phyloP scores from a whole-genome alignment of 2,329 filamentous ascomycete genomes.

The Xylariaceae sp. region DNA sequence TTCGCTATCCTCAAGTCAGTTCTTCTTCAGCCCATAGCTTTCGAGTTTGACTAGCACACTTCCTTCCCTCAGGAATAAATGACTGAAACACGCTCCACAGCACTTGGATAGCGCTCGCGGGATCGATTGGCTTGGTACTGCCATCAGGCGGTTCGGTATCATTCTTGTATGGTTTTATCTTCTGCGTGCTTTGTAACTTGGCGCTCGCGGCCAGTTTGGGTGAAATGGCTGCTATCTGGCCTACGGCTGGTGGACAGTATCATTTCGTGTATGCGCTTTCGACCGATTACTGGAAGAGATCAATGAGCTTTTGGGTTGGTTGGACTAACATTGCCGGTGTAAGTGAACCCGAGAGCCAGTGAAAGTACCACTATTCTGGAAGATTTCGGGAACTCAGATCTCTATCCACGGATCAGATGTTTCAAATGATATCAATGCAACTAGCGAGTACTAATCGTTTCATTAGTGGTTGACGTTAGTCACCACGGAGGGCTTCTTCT shows the following conservation, averaged over 20 bases:
- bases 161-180: conserved; percentile 41
- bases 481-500: conserved; percentile 39
- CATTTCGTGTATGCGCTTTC: conserved; percentile 39
- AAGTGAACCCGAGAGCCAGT: no score
- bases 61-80: neutral
- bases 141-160: conserved; percentile 38
- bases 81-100: no score
- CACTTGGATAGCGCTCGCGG: conserved; percentile 37
- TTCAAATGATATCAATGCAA: no score
- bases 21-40: no score
- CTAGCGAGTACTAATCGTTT: no score
- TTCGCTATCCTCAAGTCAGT: conserved; percentile 40
- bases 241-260: conserved; percentile 43
- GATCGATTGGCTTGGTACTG: conserved; percentile 36
- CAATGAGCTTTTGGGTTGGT: conserved; percentile 38
- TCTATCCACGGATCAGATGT: no score
- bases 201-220: conserved; percentile 37
- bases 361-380: no score
- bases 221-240: conserved; percentile 40
- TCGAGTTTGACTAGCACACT: no score
- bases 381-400: no score
- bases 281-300: conserved; percentile 33
- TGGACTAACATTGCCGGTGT: conserved; percentile 42
- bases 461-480: conserved; percentile 43
- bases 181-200: conserved; percentile 41